Base-by-base conservation (phyloP, 305 asterid species). In the Ilex paraguariensis region DNA sequence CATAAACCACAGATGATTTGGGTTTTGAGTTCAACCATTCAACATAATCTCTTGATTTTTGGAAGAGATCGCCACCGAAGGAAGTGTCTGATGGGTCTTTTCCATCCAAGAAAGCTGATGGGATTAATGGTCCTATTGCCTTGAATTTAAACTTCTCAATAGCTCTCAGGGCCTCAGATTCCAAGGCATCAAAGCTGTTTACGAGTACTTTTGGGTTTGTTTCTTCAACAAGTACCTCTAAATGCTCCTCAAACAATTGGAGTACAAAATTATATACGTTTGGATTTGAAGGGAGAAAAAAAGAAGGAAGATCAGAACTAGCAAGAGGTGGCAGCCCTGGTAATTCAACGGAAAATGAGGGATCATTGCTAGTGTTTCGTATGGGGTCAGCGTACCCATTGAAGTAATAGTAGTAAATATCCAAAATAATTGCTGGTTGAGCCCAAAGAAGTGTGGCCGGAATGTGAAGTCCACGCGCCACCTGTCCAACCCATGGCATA, bases 371-470 rank as follows among this genome's bases (percentile, higher is more conserved):
- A 3, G 31, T 54, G 13, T 59, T 40, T 2, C 51, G 36, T 15
- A 84, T 73, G 31, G 64, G 77, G 28, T 76, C 82, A 10, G 54
- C 71, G n/a, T 59, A 71, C 0, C 77, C 77, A 10, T 74, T 73
- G 59, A 73, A 73, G 7, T 73, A 61, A 14, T 71, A 68, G 13
- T 66, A 77, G 46, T 82, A 82, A 31, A 85, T 57, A 7, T 69
- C 68, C 13, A 79, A 81, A 0, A 85, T 49, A 10, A 72, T 63
- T 8, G 89, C 84, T 0, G 85, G 81, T 45, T 82, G 92, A 64
- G 65, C 76, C 87, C 88, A 85, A 40, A 82, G 73, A 13, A 82
- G 82, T 6, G 85, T 75, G 6, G 69, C 65, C 3, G 87, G 89
- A 3, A 81, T 30, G 7, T 63, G 68, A 48, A 72, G 69, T 2